Conservation (phyloP, 78 protist genomes). For the Polysphondylium violaceum region DNA sequence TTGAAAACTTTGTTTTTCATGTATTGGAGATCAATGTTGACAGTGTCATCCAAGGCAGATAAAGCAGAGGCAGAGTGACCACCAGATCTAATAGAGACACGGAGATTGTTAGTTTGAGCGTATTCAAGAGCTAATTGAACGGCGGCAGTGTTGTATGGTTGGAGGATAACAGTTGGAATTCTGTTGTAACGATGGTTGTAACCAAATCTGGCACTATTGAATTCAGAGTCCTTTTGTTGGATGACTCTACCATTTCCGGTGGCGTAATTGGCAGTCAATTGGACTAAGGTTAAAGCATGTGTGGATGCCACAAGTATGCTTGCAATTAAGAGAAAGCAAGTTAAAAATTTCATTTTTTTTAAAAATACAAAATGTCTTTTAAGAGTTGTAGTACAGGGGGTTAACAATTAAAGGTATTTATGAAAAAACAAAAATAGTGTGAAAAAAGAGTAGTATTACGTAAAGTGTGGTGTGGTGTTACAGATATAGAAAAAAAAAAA, state of each 20-base stretch:
- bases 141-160: conserved; percentile 8
- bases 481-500: too few relatives aligned
- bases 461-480: too few relatives aligned
- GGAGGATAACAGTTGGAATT: conserved; percentile 33
- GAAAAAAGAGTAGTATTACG: too few relatives aligned
- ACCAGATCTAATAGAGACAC: conserved; percentile 58
- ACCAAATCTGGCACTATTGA: conserved; percentile 36
- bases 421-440: too few relatives aligned
- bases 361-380: too few relatives aligned
- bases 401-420: too few relatives aligned
- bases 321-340: too few relatives aligned
- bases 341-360: too few relatives aligned
- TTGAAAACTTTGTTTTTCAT: conserved; percentile 39
- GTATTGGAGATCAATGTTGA: conserved; percentile 44
- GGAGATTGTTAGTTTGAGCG: conserved; percentile 34
- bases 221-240: not conserved
- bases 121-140: conserved; percentile 42
- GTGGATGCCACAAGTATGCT: too few relatives aligned
- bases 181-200: conserved; percentile 41
- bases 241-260: conserved; percentile 4
- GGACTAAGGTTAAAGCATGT: conserved; percentile 23
- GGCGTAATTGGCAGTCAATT: not conserved
- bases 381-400: too few relatives aligned
- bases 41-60: conserved; percentile 42
- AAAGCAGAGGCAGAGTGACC: conserved; percentile 45